Conservation (phyloP, 1,284 basidiomycete species). For the Erythrobasidium hasegawianum region DNA sequence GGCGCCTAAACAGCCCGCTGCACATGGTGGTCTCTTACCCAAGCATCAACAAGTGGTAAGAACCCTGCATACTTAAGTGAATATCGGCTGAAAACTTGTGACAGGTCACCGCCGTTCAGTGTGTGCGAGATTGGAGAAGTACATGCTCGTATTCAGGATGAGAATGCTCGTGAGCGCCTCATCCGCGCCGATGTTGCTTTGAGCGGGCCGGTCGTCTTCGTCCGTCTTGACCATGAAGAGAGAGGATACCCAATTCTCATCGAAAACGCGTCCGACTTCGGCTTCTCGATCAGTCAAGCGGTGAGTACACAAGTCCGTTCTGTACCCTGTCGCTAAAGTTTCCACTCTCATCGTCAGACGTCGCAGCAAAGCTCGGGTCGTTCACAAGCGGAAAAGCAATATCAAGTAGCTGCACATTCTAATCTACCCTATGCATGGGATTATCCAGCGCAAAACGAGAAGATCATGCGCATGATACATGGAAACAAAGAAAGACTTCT, state of each 20-base stretch:
- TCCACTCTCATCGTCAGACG: background rate
- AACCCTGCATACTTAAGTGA: constrained; percentile 16
- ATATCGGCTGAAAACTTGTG: constrained; percentile 2
- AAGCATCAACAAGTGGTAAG: constrained; percentile 79
- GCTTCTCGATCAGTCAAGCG: constrained; percentile 70
- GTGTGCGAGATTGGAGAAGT: constrained; percentile 85
- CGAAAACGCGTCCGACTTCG: constrained; percentile 80
- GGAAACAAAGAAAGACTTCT: constrained; percentile 67
- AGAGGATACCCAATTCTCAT: constrained; percentile 84
- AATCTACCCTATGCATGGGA: constrained; percentile 86
- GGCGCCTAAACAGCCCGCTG: constrained; percentile 60
- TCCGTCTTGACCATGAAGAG: constrained; percentile 65
- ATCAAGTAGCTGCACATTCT: constrained; percentile 61
- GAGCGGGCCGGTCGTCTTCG: constrained; percentile 83
- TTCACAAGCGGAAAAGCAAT: constrained; percentile 37
- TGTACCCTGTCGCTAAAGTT: background rate
- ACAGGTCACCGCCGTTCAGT: constrained; percentile 86
- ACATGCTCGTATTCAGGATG: constrained; percentile 64
- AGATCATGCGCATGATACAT: constrained; percentile 68
- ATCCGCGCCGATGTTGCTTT: constrained; percentile 79
- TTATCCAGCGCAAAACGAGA: constrained; percentile 76
- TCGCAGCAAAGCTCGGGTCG: background rate
- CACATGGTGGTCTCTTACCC: constrained; percentile 77
- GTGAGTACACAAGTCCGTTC: constrained; percentile 53
- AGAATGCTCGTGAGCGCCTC: constrained; percentile 56